phyloP scores from a whole-genome alignment of 768 basidiomycete species.

The Chiua virens region DNA sequence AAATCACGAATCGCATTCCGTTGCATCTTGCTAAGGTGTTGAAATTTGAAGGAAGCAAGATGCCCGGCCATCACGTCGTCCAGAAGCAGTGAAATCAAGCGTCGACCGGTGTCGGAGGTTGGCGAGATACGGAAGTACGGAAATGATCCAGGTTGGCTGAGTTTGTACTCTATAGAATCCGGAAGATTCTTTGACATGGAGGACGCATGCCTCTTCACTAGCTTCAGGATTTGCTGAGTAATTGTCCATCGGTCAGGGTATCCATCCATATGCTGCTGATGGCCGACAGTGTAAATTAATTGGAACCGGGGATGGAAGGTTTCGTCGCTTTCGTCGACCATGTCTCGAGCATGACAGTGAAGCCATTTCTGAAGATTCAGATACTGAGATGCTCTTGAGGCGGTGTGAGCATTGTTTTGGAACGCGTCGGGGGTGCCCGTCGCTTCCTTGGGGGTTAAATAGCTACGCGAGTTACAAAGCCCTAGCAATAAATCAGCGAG shows the following conservation, averaged over 20 bases:
- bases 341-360: constrained; percentile 14
- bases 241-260: constrained; percentile 44
- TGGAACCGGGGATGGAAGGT: constrained; percentile 43
- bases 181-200: background rate
- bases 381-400: constrained; percentile 6
- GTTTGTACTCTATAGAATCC: constrained; percentile 6
- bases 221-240: constrained; percentile 32
- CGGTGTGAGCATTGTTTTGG: too few relatives aligned
- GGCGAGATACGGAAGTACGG: constrained; percentile 14
- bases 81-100: constrained; percentile 6
- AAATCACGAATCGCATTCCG: constrained; percentile 10
- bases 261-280: constrained; percentile 37
- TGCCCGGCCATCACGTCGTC: constrained; percentile 7
- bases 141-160: constrained; percentile 2
- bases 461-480: too few relatives aligned
- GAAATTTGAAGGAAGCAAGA: constrained; percentile 6
- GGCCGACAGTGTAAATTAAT: constrained; percentile 45
- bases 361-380: constrained; percentile 24
- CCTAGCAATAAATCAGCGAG: too few relatives aligned
- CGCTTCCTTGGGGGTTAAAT: too few relatives aligned
- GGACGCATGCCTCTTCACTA: constrained; percentile 12
- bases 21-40: constrained; percentile 5
- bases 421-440: too few relatives aligned
- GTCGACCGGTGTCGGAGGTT: background rate
- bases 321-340: constrained; percentile 25